Evolutionary conservation across 495 filamentous ascomycete species (phyloP).

Genomic region (Thermothielavioides terrestris): DNA sequence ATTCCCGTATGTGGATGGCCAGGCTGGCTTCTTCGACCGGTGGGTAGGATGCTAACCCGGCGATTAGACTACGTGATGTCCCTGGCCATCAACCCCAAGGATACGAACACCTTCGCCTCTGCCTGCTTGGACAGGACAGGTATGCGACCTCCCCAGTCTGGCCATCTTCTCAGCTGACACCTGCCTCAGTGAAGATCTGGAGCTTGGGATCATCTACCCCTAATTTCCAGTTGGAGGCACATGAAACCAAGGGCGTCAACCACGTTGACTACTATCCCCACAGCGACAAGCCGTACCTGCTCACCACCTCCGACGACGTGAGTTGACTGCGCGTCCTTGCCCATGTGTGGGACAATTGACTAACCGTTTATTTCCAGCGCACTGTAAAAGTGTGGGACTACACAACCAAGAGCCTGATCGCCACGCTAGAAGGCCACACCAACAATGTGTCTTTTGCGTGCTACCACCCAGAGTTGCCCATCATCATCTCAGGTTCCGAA

Average conservation of each 20-base stretch:
- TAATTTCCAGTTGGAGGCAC: slow-evolving; percentile 93
- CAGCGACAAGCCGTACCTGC: slow-evolving; percentile 91
- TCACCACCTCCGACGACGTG: slow-evolving; percentile 87
- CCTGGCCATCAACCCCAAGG: slow-evolving; percentile 98
- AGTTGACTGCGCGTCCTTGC: too few species aligned
- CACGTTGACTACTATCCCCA: slow-evolving; percentile 96
- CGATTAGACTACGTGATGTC: slow-evolving; percentile 65
- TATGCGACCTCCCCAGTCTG: slow-evolving; percentile 44
- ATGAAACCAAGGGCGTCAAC: slow-evolving; percentile 97
- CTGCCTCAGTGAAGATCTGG: slow-evolving; percentile 85
- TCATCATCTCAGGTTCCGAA: slow-evolving; percentile 98
- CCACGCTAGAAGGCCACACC: slow-evolving; percentile 92
- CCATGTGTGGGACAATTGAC: too few species aligned
- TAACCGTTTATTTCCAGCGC: too few species aligned
- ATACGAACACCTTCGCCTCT: slow-evolving; percentile 94
- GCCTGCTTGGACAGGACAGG: slow-evolving; percentile 92
- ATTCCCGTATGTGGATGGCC: slow-evolving; percentile 49
- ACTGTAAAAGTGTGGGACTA: slow-evolving; percentile 98
- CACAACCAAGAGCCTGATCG: slow-evolving; percentile 94
- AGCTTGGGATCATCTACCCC: slow-evolving; percentile 80
- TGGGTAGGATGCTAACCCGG: slow-evolving; percentile 5
- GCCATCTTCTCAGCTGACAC: background rate
- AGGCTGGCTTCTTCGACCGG: too few species aligned
- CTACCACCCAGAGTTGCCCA: slow-evolving; percentile 92
- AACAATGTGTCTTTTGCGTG: slow-evolving; percentile 99